Evolutionary conservation across 805 yeast genomes (phyloP), one percentile per base, ranked within the genome.

Genomic region (Kodamaea nitidulidarum): DNA sequence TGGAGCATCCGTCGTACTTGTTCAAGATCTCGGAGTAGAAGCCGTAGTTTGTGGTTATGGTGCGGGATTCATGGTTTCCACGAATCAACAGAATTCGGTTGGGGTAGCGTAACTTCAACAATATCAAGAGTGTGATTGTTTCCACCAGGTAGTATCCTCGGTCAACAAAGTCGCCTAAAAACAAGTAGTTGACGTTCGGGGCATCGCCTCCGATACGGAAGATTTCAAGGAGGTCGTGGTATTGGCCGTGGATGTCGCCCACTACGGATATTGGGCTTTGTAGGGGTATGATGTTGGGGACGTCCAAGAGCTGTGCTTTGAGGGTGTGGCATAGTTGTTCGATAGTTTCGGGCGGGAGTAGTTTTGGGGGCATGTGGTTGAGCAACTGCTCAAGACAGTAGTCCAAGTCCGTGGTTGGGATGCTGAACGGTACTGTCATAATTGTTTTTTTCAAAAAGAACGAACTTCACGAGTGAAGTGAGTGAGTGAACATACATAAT

Each of bases 211-310:
- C 98, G 27, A 91, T 93, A 43, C 82, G 79, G 63, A 93, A 93
- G 24, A 93, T 88, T 59, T 93, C 98, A 21, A 93, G 61, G 39
- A 93, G 67, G 58, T 93, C 98, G 58, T 90, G 95, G 55, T 86
- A 93, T 61, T 93, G 98, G 7, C 98, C 98, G 54, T 93, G 98
- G 33, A 93, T 91, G 56, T 93, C 98, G 1, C 98, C 98, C 4
- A 93, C 97, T 6, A 93, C 87, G 0, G 98, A 88, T 8, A 93
- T 87, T 1, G 98, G 98, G 2, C 95, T 77, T 25, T 70, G 68
- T 6, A 93, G 70, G 32, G 87, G 84, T 36, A 91, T 87, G 26
- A 93, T 95, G 55, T 93, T 93, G 44, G 95, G 83, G 49, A 87
- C 95, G 28, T 71, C 65, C 14, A 90, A 71, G 36, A 93, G 70